phyloP scores from a whole-genome alignment of 2,329 filamentous ascomycete species.

The Pseudodiploospora longispora region DNA sequence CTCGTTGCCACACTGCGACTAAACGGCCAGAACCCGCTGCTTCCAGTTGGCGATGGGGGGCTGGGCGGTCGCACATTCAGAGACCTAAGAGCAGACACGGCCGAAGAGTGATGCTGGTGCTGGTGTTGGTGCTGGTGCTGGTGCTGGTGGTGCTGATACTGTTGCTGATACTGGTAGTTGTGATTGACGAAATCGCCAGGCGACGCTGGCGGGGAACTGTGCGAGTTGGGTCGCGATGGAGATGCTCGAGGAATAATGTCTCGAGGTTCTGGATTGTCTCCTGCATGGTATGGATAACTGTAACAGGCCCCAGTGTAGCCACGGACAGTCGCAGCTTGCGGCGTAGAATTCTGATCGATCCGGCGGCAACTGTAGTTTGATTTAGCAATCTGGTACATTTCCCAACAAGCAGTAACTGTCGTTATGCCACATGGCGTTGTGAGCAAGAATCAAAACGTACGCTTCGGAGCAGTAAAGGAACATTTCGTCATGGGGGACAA shows the following conservation, averaged over 20 bases:
- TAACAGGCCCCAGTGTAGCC: constrained; percentile 19
- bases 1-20: constrained; percentile 42
- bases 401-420: neutral
- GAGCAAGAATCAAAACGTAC: constrained; percentile 32
- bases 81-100: constrained; percentile 48
- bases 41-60: constrained; percentile 44
- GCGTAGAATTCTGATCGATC: constrained; percentile 37
- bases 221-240: constrained; percentile 51
- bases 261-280: constrained; percentile 42
- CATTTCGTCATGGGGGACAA: constrained; percentile 48
- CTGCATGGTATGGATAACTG: constrained; percentile 37
- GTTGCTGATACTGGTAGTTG: too few relatives aligned
- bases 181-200: constrained; percentile 24
- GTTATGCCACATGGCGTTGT: too few relatives aligned
- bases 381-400: constrained; percentile 12
- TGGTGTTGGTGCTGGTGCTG: constrained; percentile 9
- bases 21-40: constrained; percentile 45
- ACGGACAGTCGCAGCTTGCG: constrained; percentile 19
- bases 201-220: constrained; percentile 42
- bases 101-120: constrained; percentile 36
- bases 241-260: constrained; percentile 58
- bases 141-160: constrained; percentile 7
- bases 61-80: constrained; percentile 46
- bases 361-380: constrained; percentile 40
- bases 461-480: constrained; percentile 55